A percentile compares a stretch with the other conserved stretches of the same genome.
Conservation (phyloP, 495 filamentous ascomycete species). For the Penicillium samsonianum region DNA sequence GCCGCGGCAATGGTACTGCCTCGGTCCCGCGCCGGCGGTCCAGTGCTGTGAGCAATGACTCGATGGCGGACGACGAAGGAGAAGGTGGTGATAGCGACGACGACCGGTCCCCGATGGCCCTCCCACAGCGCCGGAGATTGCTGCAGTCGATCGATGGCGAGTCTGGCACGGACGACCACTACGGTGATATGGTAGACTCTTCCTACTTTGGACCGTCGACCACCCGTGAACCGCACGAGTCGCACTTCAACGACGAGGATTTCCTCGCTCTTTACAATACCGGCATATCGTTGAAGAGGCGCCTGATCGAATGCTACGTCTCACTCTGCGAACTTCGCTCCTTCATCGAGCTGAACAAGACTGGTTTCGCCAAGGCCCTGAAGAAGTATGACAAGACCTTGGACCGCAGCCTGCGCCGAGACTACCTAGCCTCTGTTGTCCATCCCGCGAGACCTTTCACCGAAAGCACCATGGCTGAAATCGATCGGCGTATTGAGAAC, state of each 20-base stretch:
- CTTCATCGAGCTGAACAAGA: constrained; percentile 93
- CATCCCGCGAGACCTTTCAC: constrained; percentile 75
- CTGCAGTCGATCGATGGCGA: constrained; percentile 34
- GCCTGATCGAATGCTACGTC: constrained; percentile 83
- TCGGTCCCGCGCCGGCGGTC: constrained; percentile 46
- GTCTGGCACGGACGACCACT: constrained; percentile 42
- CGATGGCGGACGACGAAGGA: constrained; percentile 54
- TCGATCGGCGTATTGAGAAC: constrained; percentile 68
- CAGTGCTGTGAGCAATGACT: constrained; percentile 49
- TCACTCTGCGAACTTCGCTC: constrained; percentile 94
- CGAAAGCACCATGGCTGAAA: constrained; percentile 61
- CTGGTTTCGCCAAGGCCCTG: constrained; percentile 90
- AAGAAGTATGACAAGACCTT: constrained; percentile 99
- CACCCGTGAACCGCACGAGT: constrained; percentile 37
- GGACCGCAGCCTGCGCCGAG: constrained; percentile 70
- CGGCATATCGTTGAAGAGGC: constrained; percentile 87
- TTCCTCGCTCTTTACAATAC: constrained; percentile 71
- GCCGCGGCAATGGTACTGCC: constrained; percentile 46
- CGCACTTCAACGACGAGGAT: constrained; percentile 75
- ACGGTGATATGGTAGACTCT: constrained; percentile 47
- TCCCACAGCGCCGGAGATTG: constrained; percentile 16
- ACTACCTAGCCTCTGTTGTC: constrained; percentile 74
- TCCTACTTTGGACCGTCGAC: constrained; percentile 30
- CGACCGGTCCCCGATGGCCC: constrained; percentile 23
- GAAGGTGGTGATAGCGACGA: constrained; percentile 57